Percentiles rank a stretch among this genome's conserved stretches.
phyloP scores from a whole-genome alignment of 768 basidiomycete genomes.

The Mycena chlorophos region DNA sequence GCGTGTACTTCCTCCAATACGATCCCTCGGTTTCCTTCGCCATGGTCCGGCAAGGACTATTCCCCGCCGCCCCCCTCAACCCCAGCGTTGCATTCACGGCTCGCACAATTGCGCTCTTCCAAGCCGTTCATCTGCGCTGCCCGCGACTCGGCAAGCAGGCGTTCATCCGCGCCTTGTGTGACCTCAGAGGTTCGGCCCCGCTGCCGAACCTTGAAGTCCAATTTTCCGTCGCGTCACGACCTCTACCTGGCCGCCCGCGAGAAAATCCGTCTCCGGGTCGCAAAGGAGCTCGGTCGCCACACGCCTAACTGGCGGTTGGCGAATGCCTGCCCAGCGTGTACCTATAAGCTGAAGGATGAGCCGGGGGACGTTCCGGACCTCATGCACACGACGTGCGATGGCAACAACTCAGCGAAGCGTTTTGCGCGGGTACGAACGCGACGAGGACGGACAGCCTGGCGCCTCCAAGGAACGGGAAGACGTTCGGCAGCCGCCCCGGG shows the following conservation, averaged over 20 bases:
- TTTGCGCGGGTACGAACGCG: slow-evolving; percentile 19
- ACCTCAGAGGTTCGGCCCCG: slow-evolving; percentile 11
- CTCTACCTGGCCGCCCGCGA: slow-evolving; percentile 32
- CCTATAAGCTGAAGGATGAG: slow-evolving; percentile 36
- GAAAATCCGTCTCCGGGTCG: slow-evolving; percentile 20
- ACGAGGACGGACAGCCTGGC: slow-evolving; percentile 20
- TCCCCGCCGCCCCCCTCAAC: slow-evolving; percentile 15
- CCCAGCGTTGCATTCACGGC: slow-evolving; percentile 15
- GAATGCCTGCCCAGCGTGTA: slow-evolving; percentile 38
- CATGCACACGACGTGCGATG: slow-evolving; percentile 30
- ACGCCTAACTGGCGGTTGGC: slow-evolving; percentile 32
- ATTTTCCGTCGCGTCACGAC: slow-evolving; percentile 35
- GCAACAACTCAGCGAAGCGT: slow-evolving; percentile 35
- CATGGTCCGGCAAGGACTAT: slow-evolving; percentile 14
- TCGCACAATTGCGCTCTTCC: slow-evolving; percentile 8
- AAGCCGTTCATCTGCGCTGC: slow-evolving; percentile 1
- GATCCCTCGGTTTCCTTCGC: background rate
- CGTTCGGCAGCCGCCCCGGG: slow-evolving; percentile 15
- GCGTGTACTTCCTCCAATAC: background rate
- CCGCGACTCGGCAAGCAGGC: no score
- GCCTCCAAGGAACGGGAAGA: slow-evolving; percentile 31
- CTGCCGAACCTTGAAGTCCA: slow-evolving; percentile 1
- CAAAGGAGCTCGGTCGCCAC: slow-evolving; percentile 27
- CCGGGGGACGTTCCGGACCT: slow-evolving; percentile 23
- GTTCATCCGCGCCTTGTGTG: slow-evolving; percentile 23